A percentile compares a stretch with the other conserved stretches of the same genome.
Conservation (phyloP, 345 rosid species). For the Lepidium aucheri region DNA sequence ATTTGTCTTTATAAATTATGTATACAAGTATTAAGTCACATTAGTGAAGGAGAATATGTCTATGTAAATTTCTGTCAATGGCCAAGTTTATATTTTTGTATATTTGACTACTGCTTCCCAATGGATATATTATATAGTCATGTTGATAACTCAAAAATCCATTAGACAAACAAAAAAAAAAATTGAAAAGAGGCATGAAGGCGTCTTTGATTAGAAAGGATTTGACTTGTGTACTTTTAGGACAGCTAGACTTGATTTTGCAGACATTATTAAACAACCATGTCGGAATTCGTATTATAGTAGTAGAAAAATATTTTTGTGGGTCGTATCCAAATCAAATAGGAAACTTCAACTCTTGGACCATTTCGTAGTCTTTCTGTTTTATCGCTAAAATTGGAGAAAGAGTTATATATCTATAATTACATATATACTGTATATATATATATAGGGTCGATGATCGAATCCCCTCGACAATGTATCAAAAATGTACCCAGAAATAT, state of each 20-base stretch:
- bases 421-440: no score
- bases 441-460: no score
- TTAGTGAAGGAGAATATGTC: background rate
- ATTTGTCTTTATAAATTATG: background rate
- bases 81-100: background rate
- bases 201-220: background rate
- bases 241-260: background rate
- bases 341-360: background rate
- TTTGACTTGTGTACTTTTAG: background rate
- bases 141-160: no score
- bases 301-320: no score
- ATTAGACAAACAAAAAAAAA: no score
- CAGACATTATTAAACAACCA: background rate
- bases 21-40: background rate
- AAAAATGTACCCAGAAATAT: no score
- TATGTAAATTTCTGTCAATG: background rate
- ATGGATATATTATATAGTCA: no score
- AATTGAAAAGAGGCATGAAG: background rate
- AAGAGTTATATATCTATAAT: no score
- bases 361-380: background rate
- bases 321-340: no score
- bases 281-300: background rate
- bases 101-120: background rate
- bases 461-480: no score
- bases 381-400: no score